Percentiles rank a stretch among this genome's conserved stretches.
Evolutionary conservation across 2,329 filamentous ascomycete genomes (phyloP).

Genomic region (Exophiala dermatitidis): DNA sequence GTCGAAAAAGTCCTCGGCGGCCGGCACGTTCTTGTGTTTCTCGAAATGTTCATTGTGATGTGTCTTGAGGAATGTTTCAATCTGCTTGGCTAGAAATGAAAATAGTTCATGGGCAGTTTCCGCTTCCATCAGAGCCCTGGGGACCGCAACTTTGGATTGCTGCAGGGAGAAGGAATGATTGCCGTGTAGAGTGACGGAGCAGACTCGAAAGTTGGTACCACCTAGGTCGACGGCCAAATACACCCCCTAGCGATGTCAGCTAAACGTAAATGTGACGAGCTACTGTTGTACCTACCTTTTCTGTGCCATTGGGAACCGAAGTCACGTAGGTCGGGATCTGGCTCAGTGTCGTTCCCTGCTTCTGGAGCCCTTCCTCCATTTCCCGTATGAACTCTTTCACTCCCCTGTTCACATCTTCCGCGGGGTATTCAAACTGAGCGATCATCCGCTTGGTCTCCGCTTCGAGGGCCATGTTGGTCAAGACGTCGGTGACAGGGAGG

Average conservation of each 20-base stretch:
- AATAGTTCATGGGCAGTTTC: slow-evolving; percentile 83
- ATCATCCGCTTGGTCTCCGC: slow-evolving; percentile 74
- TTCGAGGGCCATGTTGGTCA: slow-evolving; percentile 36
- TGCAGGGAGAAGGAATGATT: slow-evolving; percentile 92
- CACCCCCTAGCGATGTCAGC: slow-evolving; percentile 57
- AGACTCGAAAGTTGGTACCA: slow-evolving; percentile 96
- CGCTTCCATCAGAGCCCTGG: slow-evolving; percentile 80
- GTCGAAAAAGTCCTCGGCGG: slow-evolving; percentile 75
- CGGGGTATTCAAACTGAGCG: slow-evolving; percentile 75
- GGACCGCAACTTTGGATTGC: slow-evolving; percentile 87
- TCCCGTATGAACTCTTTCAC: slow-evolving; percentile 80
- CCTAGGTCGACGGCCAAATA: slow-evolving; percentile 97
- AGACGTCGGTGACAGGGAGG: slow-evolving; percentile 20
- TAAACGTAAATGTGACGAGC: slow-evolving; percentile 1
- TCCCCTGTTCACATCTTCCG: slow-evolving; percentile 68
- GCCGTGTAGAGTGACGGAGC: slow-evolving; percentile 86
- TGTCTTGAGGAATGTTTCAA: slow-evolving; percentile 75
- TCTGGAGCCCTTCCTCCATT: slow-evolving; percentile 76
- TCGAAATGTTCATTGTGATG: slow-evolving; percentile 86
- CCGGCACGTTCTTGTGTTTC: slow-evolving; percentile 57
- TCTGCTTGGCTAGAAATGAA: slow-evolving; percentile 83
- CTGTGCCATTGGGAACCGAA: slow-evolving; percentile 88
- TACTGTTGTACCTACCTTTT: slow-evolving; percentile 60
- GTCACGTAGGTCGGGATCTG: slow-evolving; percentile 98
- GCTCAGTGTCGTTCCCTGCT: slow-evolving; percentile 73